phyloP scores from a whole-genome alignment of 202 grass and related monocot species.

The Sporobolus alterniflorus region DNA sequence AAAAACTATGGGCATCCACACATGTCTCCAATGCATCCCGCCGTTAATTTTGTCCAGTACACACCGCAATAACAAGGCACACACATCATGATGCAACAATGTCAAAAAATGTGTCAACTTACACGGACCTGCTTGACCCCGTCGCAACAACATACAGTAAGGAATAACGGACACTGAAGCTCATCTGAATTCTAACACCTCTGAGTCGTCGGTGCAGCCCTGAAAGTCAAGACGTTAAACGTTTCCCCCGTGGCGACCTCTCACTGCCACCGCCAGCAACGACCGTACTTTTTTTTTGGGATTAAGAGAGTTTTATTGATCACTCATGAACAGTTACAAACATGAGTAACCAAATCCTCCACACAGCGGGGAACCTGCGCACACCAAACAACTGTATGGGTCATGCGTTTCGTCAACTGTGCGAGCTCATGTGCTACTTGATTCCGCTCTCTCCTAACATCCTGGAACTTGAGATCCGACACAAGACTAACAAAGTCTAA shows the following conservation, averaged over 20 bases:
- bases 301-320: no score
- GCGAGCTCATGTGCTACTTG: no score
- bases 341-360: no score
- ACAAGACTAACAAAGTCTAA: no score
- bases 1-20: neutral
- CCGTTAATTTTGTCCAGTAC: neutral
- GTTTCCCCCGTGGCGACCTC: neutral
- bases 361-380: no score
- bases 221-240: slow-evolving; percentile 56
- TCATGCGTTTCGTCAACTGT: no score
- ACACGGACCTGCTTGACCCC: neutral
- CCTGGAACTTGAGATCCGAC: no score
- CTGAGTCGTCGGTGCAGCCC: slow-evolving; percentile 54
- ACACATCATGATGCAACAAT: neutral
- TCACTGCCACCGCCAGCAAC: neutral
- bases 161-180: neutral
- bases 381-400: no score
- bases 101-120: neutral
- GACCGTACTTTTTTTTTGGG: no score
- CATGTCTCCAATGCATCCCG: neutral
- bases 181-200: slow-evolving; percentile 37
- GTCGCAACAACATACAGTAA: neutral
- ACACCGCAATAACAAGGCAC: neutral
- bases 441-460: no score
- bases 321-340: no score